phyloP scores from a whole-genome alignment of 2,329 filamentous ascomycete species.

The Tetracladium maxilliforme region DNA sequence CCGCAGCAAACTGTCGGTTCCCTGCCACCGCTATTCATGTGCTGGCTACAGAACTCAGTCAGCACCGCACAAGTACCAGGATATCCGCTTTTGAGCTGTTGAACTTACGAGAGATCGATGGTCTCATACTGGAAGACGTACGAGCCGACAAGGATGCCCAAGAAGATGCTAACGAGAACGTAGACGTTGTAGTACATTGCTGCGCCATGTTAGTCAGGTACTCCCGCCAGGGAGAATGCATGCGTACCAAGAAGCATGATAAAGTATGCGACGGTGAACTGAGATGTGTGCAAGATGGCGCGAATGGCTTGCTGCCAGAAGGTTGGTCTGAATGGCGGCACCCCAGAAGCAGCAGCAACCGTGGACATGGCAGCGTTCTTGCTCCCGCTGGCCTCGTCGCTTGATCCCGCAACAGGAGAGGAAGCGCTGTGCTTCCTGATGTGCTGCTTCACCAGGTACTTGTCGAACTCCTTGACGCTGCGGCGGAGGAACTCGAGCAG shows the following conservation, averaged over 20 bases:
- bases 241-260: constrained; percentile 44
- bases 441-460: constrained; percentile 42
- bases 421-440: no score
- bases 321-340: constrained; percentile 33
- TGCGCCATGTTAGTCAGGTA: constrained; percentile 12
- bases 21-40: constrained; percentile 7
- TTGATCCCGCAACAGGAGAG: constrained; percentile 8
- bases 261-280: constrained; percentile 66
- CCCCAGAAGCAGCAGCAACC: no score
- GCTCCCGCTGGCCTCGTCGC: background rate
- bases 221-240: no score
- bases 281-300: constrained; percentile 51
- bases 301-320: constrained; percentile 51
- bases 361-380: background rate
- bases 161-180: constrained; percentile 67
- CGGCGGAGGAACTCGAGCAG: constrained; percentile 60
- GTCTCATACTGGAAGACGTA: constrained; percentile 63
- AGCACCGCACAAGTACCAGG: constrained; percentile 5
- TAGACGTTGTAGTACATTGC: constrained; percentile 55
- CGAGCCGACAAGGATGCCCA: constrained; percentile 58
- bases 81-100: background rate
- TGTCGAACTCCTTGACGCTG: constrained; percentile 57
- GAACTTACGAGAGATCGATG: constrained; percentile 14
- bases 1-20: constrained; percentile 11
- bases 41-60: no score